Percentiles rank a stretch among this genome's conserved stretches.
phyloP scores from a whole-genome alignment of 441 rosid species.

The Sinapis alba region DNA sequence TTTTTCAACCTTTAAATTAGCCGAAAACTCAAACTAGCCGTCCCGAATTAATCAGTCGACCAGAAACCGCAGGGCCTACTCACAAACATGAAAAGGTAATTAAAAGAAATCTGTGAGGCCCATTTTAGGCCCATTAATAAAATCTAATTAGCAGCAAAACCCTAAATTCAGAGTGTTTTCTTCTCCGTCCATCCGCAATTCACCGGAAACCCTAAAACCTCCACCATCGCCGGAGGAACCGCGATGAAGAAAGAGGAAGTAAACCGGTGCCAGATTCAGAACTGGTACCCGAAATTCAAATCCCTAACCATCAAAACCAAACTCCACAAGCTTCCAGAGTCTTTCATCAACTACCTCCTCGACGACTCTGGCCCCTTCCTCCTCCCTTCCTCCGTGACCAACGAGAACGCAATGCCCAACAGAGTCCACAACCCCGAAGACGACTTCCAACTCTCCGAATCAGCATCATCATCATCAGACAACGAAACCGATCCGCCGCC shows the following conservation, averaged over 20 bases:
- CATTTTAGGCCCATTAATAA: neutral
- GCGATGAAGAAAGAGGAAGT: constrained; percentile 72
- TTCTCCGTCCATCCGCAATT: neutral
- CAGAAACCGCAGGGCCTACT: no score
- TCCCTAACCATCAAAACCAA: constrained; percentile 63
- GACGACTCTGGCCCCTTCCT: constrained; percentile 76
- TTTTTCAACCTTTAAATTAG: no score
- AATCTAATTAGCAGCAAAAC: neutral
- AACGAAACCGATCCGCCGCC: constrained; percentile 59
- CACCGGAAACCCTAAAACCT: constrained; percentile 11
- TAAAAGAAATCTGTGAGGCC: neutral
- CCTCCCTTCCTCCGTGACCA: constrained; percentile 65
- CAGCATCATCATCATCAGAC: no score
- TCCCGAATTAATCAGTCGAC: no score
- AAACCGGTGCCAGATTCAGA: constrained; percentile 75
- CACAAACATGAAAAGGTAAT: no score
- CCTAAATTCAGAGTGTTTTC: neutral
- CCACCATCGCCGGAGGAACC: constrained; percentile 5
- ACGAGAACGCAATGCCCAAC: constrained; percentile 75
- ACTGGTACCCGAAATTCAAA: constrained; percentile 82
- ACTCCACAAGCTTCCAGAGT: constrained; percentile 68
- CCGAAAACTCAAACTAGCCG: no score
- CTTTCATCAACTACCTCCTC: constrained; percentile 65
- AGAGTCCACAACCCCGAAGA: constrained; percentile 70
- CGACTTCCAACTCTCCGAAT: constrained; percentile 57